Evolutionary conservation across 1,284 basidiomycete genomes (phyloP).

Genomic region (Ceratobasidium sp.): DNA sequence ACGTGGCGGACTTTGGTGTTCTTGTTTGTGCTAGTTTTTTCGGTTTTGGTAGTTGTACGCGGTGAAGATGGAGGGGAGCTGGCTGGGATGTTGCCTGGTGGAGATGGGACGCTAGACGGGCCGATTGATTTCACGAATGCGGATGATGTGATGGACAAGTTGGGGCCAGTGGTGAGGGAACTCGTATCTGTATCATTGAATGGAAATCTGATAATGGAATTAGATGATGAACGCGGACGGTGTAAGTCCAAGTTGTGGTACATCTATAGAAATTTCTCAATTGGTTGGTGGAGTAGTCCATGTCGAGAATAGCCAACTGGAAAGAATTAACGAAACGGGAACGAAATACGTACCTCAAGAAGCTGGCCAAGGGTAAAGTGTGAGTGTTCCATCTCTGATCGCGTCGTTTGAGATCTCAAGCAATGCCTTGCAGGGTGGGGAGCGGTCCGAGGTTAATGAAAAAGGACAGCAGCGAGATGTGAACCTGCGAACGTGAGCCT

Average conservation of each 20-base stretch:
- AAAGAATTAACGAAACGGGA: conserved; percentile 36
- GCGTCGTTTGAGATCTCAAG: background rate
- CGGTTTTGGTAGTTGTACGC: background rate
- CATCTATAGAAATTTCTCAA: background rate
- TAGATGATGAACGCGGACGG: conserved; percentile 41
- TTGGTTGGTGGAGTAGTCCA: background rate
- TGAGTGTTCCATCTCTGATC: background rate
- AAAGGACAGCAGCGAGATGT: conserved; percentile 33
- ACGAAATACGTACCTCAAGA: conserved; percentile 40
- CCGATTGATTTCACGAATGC: conserved; percentile 43
- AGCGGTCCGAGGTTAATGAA: conserved; percentile 24
- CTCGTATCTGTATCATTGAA: too few species aligned
- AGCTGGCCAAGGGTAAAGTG: conserved; percentile 29
- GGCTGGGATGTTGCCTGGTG: conserved; percentile 22
- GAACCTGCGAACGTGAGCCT: conserved; percentile 7
- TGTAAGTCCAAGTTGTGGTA: too few species aligned
- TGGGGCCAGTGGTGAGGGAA: conserved; percentile 36
- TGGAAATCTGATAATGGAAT: too few species aligned
- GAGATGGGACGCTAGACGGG: conserved; percentile 21
- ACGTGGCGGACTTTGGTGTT: conserved; percentile 12
- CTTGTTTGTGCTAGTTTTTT: background rate
- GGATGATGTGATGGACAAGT: conserved; percentile 41
- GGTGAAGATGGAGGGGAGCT: conserved; percentile 2
- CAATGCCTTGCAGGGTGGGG: background rate
- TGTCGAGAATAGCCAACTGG: conserved; percentile 40